Base-by-base conservation (phyloP, 192 early-diverging fungal genomes). In the Paraglomus occultum region DNA sequence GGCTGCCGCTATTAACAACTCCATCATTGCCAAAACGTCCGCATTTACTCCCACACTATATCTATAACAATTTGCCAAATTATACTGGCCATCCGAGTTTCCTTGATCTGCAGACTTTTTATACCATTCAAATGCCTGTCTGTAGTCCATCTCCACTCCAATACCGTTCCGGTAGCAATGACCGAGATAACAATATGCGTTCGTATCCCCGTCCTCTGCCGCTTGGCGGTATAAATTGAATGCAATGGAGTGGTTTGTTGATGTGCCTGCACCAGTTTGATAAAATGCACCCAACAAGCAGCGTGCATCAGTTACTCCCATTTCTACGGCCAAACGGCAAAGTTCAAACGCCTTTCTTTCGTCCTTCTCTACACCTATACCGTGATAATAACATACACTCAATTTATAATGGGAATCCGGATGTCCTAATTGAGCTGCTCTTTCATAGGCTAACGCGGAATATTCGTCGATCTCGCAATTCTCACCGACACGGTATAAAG, bases 51-150 rank as follows among this genome's bases (percentile, higher is more conserved):
- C 84, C 54, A 86, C 84, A 18, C 86, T 85, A 55, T 88, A 81
- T 23, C 80, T 85, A 64, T 88, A 85, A 71, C 92, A 93, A 63
- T 82, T 90, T 2, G 89, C 93, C 17, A 92, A 80, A 67, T 92
- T 94, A 76, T 89, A 92, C 70, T 94, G 90, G 8, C 92, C 91
- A 89, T 89, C 89, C 7, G 91, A 86, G 69, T 94, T 90, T 51
- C 88, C 87, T 59, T 86, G 80, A 39, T 87, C 74, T 2, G 93
- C 90, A 9, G 91, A 83, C 53, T 83, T 77, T 15, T 84, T 75
- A 58, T 91, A 85, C 79, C 92, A 85, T 49, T 83, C 73, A 6
- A 91, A 79, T 6, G 92, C 89, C 71, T 85, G 79, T 51, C 78
- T 65, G 18, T 71, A 54, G 67, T 86, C 77, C 72, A 78, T 80